Conservation (phyloP, 164 flowering plant genomes). For the Magnolia changhungtana region DNA sequence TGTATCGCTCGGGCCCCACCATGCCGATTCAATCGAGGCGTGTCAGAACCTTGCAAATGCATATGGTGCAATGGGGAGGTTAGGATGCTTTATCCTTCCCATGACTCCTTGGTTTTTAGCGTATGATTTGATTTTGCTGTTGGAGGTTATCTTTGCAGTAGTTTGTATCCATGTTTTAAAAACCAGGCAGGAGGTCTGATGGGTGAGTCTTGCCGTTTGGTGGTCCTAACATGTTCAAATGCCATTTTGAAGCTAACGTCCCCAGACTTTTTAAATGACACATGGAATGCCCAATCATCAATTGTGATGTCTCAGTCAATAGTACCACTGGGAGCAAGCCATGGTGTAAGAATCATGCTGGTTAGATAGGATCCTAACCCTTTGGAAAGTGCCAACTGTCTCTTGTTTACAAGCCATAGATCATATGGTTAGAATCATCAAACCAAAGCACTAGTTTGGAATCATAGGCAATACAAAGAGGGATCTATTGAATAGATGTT, state of each 20-base stretch:
- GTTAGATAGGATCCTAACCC: too few species aligned
- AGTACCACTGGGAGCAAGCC: too few species aligned
- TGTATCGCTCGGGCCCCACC: slow-evolving; percentile 84
- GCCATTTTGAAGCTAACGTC: not conserved
- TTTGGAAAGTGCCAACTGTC: too few species aligned
- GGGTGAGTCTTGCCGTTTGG: not conserved
- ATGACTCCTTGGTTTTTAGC: not conserved
- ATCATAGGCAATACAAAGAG: too few species aligned
- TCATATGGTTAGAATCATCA: too few species aligned
- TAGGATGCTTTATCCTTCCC: slow-evolving; percentile 13
- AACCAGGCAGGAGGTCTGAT: not conserved
- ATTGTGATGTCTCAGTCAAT: too few species aligned
- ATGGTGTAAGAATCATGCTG: too few species aligned
- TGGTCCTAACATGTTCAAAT: not conserved
- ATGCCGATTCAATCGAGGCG: slow-evolving; percentile 78
- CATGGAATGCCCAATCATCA: too few species aligned
- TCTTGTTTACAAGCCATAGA: too few species aligned
- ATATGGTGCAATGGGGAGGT: slow-evolving; percentile 76
- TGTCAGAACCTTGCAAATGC: slow-evolving; percentile 93
- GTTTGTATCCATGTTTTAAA: not conserved
- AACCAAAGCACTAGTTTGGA: too few species aligned
- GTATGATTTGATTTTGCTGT: not conserved
- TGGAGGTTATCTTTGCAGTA: not conserved
- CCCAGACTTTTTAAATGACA: too few species aligned
- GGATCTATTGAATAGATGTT: too few species aligned